Evolutionary conservation across 768 basidiomycete genomes (phyloP).

Genomic region (Phanerodontia chrysosporium): DNA sequence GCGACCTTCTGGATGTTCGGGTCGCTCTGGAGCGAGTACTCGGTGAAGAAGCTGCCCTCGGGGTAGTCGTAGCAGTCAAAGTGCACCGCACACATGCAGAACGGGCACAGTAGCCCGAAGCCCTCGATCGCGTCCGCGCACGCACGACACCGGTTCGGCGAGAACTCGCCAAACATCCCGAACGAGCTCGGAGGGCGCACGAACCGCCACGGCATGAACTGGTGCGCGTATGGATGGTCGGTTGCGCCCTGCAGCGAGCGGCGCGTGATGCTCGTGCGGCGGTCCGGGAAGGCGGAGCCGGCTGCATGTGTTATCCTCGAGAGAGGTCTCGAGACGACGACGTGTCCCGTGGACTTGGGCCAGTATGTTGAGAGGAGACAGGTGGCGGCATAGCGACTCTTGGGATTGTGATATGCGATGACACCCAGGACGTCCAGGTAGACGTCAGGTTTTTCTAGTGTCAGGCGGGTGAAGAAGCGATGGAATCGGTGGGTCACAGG

Average conservation of each 20-base stretch:
- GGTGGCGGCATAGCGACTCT: constrained; percentile 52
- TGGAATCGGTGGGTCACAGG: constrained; percentile 47
- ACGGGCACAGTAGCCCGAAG: constrained; percentile 70
- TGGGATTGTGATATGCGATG: constrained; percentile 59
- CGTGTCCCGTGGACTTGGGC: constrained; percentile 68
- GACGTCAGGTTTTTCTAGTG: constrained; percentile 58
- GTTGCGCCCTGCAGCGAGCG: constrained; percentile 12
- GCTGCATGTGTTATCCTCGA: constrained; percentile 33
- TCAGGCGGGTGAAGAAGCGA: constrained; percentile 49
- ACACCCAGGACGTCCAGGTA: constrained; percentile 71
- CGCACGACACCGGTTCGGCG: constrained; percentile 47
- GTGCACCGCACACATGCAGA: constrained; percentile 69
- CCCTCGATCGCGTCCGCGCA: constrained; percentile 54
- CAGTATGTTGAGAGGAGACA: constrained; percentile 56
- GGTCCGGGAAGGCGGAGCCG: constrained; percentile 7
- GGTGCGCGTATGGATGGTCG: constrained; percentile 46
- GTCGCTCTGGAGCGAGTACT: constrained; percentile 47
- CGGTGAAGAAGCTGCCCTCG: constrained; percentile 53
- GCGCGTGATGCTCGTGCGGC: constrained; percentile 11
- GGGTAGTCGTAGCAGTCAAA: constrained; percentile 76
- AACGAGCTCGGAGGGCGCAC: constrained; percentile 19
- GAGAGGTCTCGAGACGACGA: constrained; percentile 51
- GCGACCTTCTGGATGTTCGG: constrained; percentile 50
- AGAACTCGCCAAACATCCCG: constrained; percentile 26
- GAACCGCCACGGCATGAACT: constrained; percentile 71